phyloP scores from a whole-genome alignment of 176 grass and related monocot genomes.

The Ensete ventricosum region DNA sequence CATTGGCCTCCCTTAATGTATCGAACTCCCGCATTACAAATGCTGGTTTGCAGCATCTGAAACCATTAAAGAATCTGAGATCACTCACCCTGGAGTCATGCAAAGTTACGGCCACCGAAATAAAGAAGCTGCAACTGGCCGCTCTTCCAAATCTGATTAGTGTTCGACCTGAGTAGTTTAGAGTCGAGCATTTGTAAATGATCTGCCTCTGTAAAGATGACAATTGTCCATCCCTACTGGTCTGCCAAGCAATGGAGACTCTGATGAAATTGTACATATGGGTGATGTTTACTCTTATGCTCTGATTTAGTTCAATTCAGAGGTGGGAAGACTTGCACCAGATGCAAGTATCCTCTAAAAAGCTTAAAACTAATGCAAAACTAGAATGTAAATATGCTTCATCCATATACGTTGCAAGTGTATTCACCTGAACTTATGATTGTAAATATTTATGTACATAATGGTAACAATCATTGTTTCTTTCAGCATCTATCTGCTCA shows the following conservation, averaged over 20 bases:
- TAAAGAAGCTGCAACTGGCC: slow-evolving; percentile 69
- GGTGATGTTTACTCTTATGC: not conserved
- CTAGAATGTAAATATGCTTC: no score
- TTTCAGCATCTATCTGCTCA: no score
- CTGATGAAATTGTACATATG: slow-evolving; percentile 3
- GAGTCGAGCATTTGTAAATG: not conserved
- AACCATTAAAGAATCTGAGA: slow-evolving; percentile 55
- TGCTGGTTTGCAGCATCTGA: slow-evolving; percentile 69
- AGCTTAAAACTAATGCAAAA: no score
- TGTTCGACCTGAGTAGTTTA: slow-evolving; percentile 49
- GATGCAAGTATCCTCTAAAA: not conserved
- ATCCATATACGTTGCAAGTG: not conserved
- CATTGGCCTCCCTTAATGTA: slow-evolving; percentile 61
- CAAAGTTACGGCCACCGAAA: slow-evolving; percentile 69
- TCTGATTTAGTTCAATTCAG: slow-evolving; percentile 1
- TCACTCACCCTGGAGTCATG: slow-evolving; percentile 72
- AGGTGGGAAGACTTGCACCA: no score
- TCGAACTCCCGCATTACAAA: slow-evolving; percentile 71
- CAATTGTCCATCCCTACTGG: not conserved
- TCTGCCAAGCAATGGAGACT: not conserved
- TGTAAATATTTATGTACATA: no score
- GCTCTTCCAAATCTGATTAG: slow-evolving; percentile 72
- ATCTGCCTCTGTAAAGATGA: not conserved
- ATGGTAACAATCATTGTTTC: no score
- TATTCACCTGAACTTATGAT: not conserved